Evolutionary conservation across 805 yeast genomes (phyloP), one percentile per base, ranked within the genome.

Genomic region (Lachancea meyersii): DNA sequence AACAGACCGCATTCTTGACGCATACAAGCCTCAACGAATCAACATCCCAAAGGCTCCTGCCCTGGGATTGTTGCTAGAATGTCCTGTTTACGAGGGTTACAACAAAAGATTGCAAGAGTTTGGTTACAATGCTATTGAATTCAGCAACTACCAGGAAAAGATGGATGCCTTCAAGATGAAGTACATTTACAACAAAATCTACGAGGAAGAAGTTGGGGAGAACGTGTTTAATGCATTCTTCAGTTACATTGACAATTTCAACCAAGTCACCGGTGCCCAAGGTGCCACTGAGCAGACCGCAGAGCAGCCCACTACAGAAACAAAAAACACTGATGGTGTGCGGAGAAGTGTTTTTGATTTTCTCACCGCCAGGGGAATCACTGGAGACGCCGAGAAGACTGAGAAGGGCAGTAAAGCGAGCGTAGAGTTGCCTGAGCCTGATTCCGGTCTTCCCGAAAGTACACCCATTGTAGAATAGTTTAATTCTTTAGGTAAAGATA

Each of bases 1-100:
- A 3, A 58, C 76, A 24, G 74, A 75, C 20, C 77, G 95, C 54
- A 85, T 93, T 48, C 59, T 68, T 7, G 86, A 86, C 54, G 85
- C 95, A 3, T 93, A 86, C 60, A 78, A 79, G 4, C 72, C 77
- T 1, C 75, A 75, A 31, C 85, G 81, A 56, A 75, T 93, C 48
- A 88, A 89, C 57, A 85, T 93, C 50, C 98, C 98, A 43, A 93
- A 93, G 64, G 98, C 97, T 0, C 98, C 98, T 3, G 95, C 97
- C 21, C 71, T 93, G 47, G 98, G 98, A 0, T 70, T 93, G 43
- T 68, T 93, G 40, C 73, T 93, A 47, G 97, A 93, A 58, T 79
- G 83, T 44, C 98, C 98, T 0, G 94, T 89, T 10, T 93, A 86
- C 61, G 94, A 85, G 38, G 81, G 85, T 11, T 86, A 83, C 63